Conservation (phyloP, 2,329 filamentous ascomycete species). For the Rutstroemia sp. region DNA sequence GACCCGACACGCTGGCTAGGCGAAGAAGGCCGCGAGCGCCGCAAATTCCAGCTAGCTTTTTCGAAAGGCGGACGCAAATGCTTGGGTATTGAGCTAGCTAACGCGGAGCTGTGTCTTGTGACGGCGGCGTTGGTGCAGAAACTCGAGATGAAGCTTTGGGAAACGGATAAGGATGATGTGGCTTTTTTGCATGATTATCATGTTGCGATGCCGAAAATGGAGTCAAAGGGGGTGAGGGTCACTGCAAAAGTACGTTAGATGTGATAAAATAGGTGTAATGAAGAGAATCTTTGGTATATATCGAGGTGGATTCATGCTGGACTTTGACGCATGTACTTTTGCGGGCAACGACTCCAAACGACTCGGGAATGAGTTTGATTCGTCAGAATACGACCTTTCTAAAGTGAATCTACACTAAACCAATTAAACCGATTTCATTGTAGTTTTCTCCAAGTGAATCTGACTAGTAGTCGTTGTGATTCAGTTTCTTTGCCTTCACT, state of each 20-base stretch:
- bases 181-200: slow-evolving; percentile 7
- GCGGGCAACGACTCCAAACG: too few species aligned
- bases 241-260: not conserved
- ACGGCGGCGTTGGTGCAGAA: not conserved
- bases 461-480: too few species aligned
- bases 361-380: too few species aligned
- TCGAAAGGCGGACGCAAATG: slow-evolving; percentile 34
- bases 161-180: slow-evolving; percentile 1
- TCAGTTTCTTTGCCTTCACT: too few species aligned
- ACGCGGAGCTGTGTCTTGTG: slow-evolving; percentile 12
- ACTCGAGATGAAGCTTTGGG: not conserved
- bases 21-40: slow-evolving; percentile 14
- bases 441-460: too few species aligned
- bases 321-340: too few species aligned
- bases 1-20: slow-evolving; percentile 35
- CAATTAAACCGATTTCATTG: too few species aligned
- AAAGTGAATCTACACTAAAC: too few species aligned
- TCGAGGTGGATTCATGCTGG: too few species aligned
- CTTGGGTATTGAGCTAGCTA: slow-evolving; percentile 28
- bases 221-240: not conserved
- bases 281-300: too few species aligned
- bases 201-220: not conserved
- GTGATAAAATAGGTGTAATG: too few species aligned
- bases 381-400: too few species aligned
- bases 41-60: slow-evolving; percentile 33